Evolutionary conservation across 2,329 filamentous ascomycete genomes (phyloP), one percentile per base, ranked within the genome.

Genomic region (Septoria petroselini): DNA sequence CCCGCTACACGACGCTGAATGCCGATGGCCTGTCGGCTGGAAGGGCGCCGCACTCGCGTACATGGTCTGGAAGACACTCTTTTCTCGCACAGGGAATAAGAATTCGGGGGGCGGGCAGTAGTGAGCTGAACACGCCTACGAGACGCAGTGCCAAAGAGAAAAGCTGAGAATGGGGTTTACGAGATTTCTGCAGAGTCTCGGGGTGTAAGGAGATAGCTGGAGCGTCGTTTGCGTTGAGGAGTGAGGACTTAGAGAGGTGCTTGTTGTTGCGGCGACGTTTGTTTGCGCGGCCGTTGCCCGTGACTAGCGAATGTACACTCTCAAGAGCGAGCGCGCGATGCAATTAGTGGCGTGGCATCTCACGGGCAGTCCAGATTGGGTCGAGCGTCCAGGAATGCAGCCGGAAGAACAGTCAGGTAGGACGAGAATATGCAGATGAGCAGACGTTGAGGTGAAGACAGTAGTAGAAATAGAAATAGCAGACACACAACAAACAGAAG

Each of bases 131-230:
- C 21, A 29, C 19, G 38, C 38, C n/a, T 5, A 23, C 23, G 11
- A 15, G 9, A 25, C 19, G 50, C 47, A 41, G 31, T 35, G 31
- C 29, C 47, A 21, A 34, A 48, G 49, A 49, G 42, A 34, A 48
- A 21, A 31, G 47, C 39, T 52, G 52, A 43, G 21, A 27, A 25
- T 33, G 43, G 12, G 14, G 43, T n/a, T n/a, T 42, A 30, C 43
- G 47, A 45, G 35, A 38, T 40, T 19, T 17, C 33, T 50, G 52
- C n/a, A 49, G 11, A 18, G 23, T n/a, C 41, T 40, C 39, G 42
- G 43, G 18, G 29, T 48, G 47, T 30, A 53, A 55, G 33, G 53
- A 55, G 53, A 55, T 47, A 58, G 34, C 23, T 49, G 46, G 38
- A 38, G 43, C n/a, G 33, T 46, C 38, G 33, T 39, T 46, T 37